Percentiles rank a stretch among this genome's conserved stretches.
Evolutionary conservation across 306 rosid genomes (phyloP).

Genomic region (Trifolium fragiferum): DNA sequence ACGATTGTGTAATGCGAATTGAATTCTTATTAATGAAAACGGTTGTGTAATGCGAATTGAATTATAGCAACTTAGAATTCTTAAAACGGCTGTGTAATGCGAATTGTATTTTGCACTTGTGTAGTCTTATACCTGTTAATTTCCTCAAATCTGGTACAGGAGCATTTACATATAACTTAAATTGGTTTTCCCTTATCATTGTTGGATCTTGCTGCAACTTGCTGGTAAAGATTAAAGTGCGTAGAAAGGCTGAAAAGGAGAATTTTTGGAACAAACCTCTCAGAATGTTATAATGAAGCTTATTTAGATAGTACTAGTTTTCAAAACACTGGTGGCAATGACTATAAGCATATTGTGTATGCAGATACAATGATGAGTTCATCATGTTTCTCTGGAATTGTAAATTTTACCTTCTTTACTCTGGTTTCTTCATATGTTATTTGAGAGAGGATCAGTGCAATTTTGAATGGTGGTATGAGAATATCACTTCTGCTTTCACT

Average conservation of each 20-base stretch:
- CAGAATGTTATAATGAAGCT: conserved; percentile 21
- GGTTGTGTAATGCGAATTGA: too few species aligned
- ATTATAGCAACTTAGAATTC: too few species aligned
- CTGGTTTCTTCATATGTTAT: conserved; percentile 28
- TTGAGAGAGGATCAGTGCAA: conserved; percentile 32
- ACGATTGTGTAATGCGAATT: too few species aligned
- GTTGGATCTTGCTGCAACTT: conserved; percentile 20
- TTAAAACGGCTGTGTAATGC: neutral
- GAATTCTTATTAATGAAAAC: too few species aligned
- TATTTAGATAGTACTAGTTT: conserved; percentile 21
- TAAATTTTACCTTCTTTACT: conserved; percentile 10
- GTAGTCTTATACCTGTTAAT: neutral
- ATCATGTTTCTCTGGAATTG: conserved; percentile 13
- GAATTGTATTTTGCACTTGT: neutral
- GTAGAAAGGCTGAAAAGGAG: conserved; percentile 19
- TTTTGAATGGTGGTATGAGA: conserved; percentile 29
- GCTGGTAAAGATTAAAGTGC: conserved; percentile 15
- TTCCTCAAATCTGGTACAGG: conserved; percentile 12
- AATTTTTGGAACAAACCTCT: conserved; percentile 19
- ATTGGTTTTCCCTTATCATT: conserved; percentile 11
- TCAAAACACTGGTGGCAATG: conserved; percentile 4
- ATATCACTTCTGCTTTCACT: conserved; percentile 11
- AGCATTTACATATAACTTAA: conserved; percentile 7
- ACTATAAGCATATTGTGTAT: conserved; percentile 15
- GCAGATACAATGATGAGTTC: conserved; percentile 32